Evolutionary conservation across 306 rosid species (phyloP), one percentile per base, ranked within the genome.

Genomic region (Albizia julibrissin): DNA sequence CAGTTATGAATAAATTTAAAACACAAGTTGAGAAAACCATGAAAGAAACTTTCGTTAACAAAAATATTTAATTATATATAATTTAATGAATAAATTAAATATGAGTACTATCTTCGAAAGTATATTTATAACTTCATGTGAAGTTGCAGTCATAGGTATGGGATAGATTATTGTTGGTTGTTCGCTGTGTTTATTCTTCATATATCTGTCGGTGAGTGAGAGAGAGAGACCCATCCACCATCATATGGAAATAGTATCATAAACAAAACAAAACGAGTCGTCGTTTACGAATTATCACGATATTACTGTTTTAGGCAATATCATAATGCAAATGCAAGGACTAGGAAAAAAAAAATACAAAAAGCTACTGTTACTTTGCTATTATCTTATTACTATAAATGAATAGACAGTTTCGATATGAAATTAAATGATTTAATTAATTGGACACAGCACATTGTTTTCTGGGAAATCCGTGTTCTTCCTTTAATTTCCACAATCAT

Each of bases 381-480:
- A 37, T 37, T 37, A 37, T 37, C 39, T 40, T 69, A n/a, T 24
- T 14, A 43, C 24, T 43, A 39, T 21, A 5, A 42, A 22, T 42
- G 75, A 71, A 43, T 14, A 44, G 37, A 71, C 56, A 71, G 75
- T 71, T 22, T 71, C 44, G 37, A 71, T 37, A 37, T 68, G 47
- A 34, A 68, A 29, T 64, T 69, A 42, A 40, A 40, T 40, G 3
- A 42, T 42, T 40, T 43, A 22, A 42, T 22, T 43, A 12, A 70
- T n/a, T n/a, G 47, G 33, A 54, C 26, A 75, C 34, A 75, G 78
- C 81, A 69, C 84, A 61, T 84, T 79, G 87, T 79, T 84, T 84
- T 79, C 13, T 22, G 59, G 67, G 21, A 79, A 84, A 84, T 68
- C 84, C 87, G 81, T 49, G 87, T 84, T 74, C 52, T 12, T 21